Percentiles rank a stretch among this genome's conserved stretches.
Conservation (phyloP, 2,329 filamentous ascomycete genomes). For the Aspergillus tubingensis region DNA sequence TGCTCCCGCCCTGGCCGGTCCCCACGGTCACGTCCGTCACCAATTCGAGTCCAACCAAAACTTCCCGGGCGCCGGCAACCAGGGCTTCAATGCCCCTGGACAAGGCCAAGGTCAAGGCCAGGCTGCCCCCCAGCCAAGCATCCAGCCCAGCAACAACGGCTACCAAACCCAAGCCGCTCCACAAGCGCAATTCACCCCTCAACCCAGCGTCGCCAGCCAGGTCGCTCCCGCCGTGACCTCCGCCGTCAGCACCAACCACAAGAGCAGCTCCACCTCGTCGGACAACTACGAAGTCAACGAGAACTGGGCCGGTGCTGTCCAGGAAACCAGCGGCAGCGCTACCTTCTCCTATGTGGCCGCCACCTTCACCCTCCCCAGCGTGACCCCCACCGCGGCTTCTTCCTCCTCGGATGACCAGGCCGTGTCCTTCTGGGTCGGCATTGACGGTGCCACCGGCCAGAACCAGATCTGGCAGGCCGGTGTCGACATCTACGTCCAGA, state of each 20-base stretch:
- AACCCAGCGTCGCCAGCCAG: neutral
- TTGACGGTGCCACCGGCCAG: constrained; percentile 11
- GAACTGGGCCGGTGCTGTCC: constrained; percentile 14
- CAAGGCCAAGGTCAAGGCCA: neutral
- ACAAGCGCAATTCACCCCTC: neutral
- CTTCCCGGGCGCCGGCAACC: neutral
- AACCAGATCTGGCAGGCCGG: constrained; percentile 16
- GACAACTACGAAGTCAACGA: constrained; percentile 9
- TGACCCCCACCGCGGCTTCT: constrained; percentile 6
- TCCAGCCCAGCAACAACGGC: neutral
- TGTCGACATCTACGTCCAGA: constrained; percentile 12
- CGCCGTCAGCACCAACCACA: neutral
- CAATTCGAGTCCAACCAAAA: neutral
- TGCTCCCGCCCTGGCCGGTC: constrained; percentile 5
- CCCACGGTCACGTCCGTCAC: constrained; percentile 2
- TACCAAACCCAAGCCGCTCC: neutral
- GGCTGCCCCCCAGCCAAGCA: neutral
- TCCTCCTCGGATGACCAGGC: constrained; percentile 3
- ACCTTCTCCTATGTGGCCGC: constrained; percentile 12
- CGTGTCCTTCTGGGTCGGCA: constrained; percentile 15
- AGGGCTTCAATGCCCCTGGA: neutral
- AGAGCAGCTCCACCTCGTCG: neutral
- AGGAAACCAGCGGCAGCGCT: neutral
- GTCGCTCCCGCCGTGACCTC: neutral
- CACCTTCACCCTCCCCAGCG: constrained; percentile 10